Base-by-base conservation (phyloP, 176 grass and related monocot species). In the Aegilops tauschii region DNA sequence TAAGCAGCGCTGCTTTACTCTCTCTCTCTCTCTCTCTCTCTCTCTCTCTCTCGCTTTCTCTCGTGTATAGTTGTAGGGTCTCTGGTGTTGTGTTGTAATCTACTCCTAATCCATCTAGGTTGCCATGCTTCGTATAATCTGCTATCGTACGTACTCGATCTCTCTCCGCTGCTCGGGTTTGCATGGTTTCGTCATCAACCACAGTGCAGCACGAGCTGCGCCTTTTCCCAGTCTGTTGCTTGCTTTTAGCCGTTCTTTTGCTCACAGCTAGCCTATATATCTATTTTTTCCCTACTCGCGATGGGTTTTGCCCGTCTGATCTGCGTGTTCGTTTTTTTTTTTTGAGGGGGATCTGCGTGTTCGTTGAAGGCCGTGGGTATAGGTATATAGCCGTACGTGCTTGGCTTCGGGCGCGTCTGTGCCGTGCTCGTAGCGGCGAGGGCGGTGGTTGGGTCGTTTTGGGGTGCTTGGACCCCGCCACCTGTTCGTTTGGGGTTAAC, bases 401-500 rank as follows among this genome's bases (percentile, higher is more conserved):
- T 32, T 82, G 11, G 40, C 34, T 49, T 56, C 9, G 75, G 18
- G 31, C 35, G 35, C 40, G 71, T 47, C 12, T 66, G 83, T 37
- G 49, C 6, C 12, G 35, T 62, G 69, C 72, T 70, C 77, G 54
- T 44, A 42, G 73, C 40, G 21, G 76, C 64, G 73, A 56, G 20
- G 5, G 56, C 18, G 70, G 78, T 86, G 54, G 78, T 63, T 89
- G 77, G 83, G 47, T 61, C 72, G n/a, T 70, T 52, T 79, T 50
- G 50, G 49, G 50, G 29, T 86, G 12, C 61, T 47, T 74, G 88
- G 83, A 64, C 64, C 83, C 63, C 37, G 50, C 36, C 79, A 58
- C 71, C 50, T 49, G 83, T 69, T 50, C 27, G 7, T 50, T 76
- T 77, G 61, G 44, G 88, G 72, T 70, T 86, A 90, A 86, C 88